These are phyloP conservation scores for Colletotrichum truncatum DNA, from an alignment of 2,329 filamentous ascomycete genomes.

Conservation along the genomic window DNA sequence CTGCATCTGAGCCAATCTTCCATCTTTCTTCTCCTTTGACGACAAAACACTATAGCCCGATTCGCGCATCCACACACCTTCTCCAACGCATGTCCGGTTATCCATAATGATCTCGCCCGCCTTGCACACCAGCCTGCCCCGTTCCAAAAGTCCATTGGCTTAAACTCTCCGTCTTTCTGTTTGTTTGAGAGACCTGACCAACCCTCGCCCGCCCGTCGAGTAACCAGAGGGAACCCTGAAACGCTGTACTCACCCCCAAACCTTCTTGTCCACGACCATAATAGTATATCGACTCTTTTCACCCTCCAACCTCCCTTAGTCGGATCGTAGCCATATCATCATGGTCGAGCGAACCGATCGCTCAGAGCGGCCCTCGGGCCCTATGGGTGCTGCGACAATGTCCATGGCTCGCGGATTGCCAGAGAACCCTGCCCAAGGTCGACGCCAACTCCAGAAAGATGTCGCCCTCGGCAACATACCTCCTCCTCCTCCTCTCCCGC, in stretches of 20 bases:
- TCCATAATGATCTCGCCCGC: conserved; percentile 29
- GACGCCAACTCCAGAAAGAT: conserved; percentile 48
- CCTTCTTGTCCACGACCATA: conserved; percentile 9
- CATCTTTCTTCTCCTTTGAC: not conserved
- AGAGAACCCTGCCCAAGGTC: conserved; percentile 49
- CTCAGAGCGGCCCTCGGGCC: conserved; percentile 35
- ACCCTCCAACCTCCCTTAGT: not conserved
- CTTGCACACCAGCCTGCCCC: conserved; percentile 24
- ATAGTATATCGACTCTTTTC: not conserved
- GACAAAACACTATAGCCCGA: not conserved
- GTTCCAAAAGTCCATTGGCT: conserved; percentile 29
- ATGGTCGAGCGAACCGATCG: conserved; percentile 32
- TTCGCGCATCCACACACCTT: conserved; percentile 4
- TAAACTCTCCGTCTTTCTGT: conserved; percentile 25
- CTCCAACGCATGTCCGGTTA: conserved; percentile 22
- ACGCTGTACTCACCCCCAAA: conserved; percentile 23
- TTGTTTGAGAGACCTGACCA: conserved; percentile 26
- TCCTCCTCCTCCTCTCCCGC: conserved; percentile 51
- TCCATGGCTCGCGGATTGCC: conserved; percentile 48
- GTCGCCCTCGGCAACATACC: conserved; percentile 49
- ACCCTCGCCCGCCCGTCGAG: conserved; percentile 16
- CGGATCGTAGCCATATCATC: conserved; percentile 12
- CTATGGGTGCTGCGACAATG: conserved; percentile 43
- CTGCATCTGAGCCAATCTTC: not conserved
- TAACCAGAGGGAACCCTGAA: conserved; percentile 27